Conservation (phyloP, 2,329 filamentous ascomycete species). For the Beauveria medogensis region DNA sequence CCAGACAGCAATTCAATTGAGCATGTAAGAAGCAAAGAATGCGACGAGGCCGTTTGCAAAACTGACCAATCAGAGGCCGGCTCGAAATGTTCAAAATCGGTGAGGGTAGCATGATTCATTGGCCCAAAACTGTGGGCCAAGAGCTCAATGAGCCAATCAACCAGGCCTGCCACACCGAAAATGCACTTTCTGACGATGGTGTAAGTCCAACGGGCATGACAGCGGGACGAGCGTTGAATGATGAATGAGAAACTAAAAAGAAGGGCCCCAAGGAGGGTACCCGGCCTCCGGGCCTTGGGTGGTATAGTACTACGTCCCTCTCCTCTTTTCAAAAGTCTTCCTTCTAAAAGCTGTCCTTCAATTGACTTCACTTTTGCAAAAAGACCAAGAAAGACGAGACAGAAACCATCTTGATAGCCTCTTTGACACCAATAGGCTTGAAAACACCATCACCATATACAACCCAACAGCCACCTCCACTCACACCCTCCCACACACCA, state of each 20-base stretch:
- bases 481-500: slow-evolving; percentile 7
- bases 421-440: not conserved
- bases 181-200: slow-evolving; percentile 26
- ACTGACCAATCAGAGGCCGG: slow-evolving; percentile 7
- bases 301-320: not conserved
- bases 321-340: slow-evolving; percentile 2
- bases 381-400: not conserved
- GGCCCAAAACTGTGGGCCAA: slow-evolving; percentile 4
- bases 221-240: slow-evolving; percentile 8
- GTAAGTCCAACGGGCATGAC: slow-evolving; percentile 25
- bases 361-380: slow-evolving; percentile 3
- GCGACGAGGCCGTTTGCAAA: not conserved
- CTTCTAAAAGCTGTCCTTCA: not conserved
- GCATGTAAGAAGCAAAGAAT: not conserved
- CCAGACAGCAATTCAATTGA: not conserved
- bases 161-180: slow-evolving; percentile 22
- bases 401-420: not conserved
- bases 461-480: slow-evolving; percentile 4
- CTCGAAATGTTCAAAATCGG: slow-evolving; percentile 14
- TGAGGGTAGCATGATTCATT: slow-evolving; percentile 12
- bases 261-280: slow-evolving; percentile 7
- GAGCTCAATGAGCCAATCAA: slow-evolving; percentile 15
- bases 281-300: slow-evolving; percentile 8
- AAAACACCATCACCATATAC: slow-evolving; percentile 3
- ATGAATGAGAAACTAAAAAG: slow-evolving; percentile 10